These are phyloP conservation scores for Novakomyces olei DNA, from an alignment of 805 yeast species.

Conservation along the genomic window DNA sequence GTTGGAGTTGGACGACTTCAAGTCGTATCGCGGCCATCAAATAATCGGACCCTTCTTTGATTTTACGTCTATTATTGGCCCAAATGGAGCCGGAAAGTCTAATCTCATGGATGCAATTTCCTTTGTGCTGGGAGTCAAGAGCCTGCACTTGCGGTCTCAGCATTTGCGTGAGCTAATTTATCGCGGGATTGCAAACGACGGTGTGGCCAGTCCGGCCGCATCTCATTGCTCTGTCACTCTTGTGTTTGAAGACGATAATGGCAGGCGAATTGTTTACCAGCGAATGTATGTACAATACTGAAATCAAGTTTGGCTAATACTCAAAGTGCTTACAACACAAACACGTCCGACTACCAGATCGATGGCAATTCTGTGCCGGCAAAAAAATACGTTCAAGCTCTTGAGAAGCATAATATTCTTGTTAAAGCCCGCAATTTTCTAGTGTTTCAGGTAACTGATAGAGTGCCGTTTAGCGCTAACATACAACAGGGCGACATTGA, in stretches of 20 bases:
- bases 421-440: conserved; percentile 78
- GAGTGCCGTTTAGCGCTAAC: too few species aligned
- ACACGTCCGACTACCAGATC: conserved; percentile 44
- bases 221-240: conserved; percentile 54
- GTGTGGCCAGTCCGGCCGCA: conserved; percentile 4
- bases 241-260: conserved; percentile 38
- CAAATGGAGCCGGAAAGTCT: conserved; percentile 96
- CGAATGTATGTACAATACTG: too few species aligned
- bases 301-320: too few species aligned
- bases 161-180: conserved; percentile 58
- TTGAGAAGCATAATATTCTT: conserved; percentile 59
- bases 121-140: conserved; percentile 71
- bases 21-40: conserved; percentile 64
- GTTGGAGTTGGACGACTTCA: conserved; percentile 65
- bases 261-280: conserved; percentile 36
- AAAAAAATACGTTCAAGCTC: conserved; percentile 36
- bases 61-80: conserved; percentile 83
- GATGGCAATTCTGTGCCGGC: conserved; percentile 40
- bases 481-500: conserved; percentile 99
- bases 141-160: conserved; percentile 52
- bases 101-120: conserved; percentile 95
- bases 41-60: conserved; percentile 28
- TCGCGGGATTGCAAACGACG: conserved; percentile 30
- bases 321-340: conserved; percentile 33
- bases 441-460: too few species aligned